A percentile compares a stretch with the other conserved stretches of the same genome.
These are phyloP conservation scores for Termitomyces eurrhizus DNA, from an alignment of 768 basidiomycete genomes.

Conservation along the genomic window DNA sequence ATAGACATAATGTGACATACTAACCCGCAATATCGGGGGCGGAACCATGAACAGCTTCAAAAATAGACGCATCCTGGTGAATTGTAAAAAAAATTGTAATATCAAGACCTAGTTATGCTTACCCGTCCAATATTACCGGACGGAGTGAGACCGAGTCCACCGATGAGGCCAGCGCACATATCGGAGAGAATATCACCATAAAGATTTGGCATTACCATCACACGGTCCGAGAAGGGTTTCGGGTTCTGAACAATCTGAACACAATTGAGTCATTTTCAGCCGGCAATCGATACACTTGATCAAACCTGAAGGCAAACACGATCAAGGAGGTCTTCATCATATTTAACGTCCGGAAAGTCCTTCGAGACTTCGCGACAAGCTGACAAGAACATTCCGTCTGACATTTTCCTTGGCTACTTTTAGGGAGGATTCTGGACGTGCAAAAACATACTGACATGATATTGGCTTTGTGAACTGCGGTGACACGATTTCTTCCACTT, in stretches of 20 bases:
- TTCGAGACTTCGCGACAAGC: conserved; percentile 96
- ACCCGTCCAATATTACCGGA: conserved; percentile 97
- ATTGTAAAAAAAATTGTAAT: conserved; percentile 13
- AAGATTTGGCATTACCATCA: conserved; percentile 99
- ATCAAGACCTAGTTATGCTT: conserved; percentile 23
- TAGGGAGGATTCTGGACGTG: conserved; percentile 7
- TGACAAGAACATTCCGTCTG: conserved; percentile 98
- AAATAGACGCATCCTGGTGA: conserved; percentile 91
- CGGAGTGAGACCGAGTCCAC: conserved; percentile 94
- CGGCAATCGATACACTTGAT: conserved; percentile 1
- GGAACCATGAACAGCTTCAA: conserved; percentile 98
- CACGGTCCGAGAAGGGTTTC: conserved; percentile 87
- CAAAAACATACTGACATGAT: conserved; percentile 72
- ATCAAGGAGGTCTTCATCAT: conserved; percentile 97
- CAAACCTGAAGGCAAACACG: conserved; percentile 88
- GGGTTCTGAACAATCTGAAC: conserved; percentile 87
- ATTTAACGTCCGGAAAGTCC: conserved; percentile 88
- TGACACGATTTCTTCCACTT: conserved; percentile 85
- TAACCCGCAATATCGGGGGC: conserved; percentile 97
- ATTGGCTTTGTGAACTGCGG: conserved; percentile 99
- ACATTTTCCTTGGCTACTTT: conserved; percentile 84
- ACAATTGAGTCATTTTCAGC: background rate
- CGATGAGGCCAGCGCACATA: conserved; percentile 98
- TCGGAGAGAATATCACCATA: conserved; percentile 96
- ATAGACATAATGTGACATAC: conserved; percentile 14